Conservation (phyloP, 345 rosid genomes). For the Isatis tinctoria region DNA sequence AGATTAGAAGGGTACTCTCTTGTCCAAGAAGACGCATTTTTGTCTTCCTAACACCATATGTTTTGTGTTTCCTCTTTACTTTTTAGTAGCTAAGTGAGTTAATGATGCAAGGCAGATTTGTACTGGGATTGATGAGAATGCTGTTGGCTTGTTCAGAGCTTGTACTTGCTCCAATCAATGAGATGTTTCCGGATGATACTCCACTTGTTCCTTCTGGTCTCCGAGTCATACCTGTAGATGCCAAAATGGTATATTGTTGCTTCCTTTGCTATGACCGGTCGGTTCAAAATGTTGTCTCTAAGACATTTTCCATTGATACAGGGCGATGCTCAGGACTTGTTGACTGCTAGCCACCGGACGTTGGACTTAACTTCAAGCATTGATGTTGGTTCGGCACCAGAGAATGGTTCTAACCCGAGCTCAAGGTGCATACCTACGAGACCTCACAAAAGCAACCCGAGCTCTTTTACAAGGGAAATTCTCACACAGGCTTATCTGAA, state of each 20-base stretch:
- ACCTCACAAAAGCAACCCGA: too few relatives aligned
- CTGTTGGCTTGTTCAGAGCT: slow-evolving; percentile 90
- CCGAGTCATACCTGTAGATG: slow-evolving; percentile 81
- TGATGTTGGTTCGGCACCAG: slow-evolving; percentile 70
- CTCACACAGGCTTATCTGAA: too few relatives aligned
- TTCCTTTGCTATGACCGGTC: not conserved
- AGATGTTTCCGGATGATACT: slow-evolving; percentile 97
- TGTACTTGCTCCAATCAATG: slow-evolving; percentile 94
- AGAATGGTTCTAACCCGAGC: slow-evolving; percentile 37
- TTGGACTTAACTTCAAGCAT: slow-evolving; percentile 91
- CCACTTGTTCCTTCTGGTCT: slow-evolving; percentile 92
- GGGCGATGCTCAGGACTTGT: slow-evolving; percentile 57
- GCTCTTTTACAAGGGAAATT: too few relatives aligned
- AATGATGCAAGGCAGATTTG: slow-evolving; percentile 54
- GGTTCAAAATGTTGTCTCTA: not conserved
- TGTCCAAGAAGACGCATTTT: slow-evolving; percentile 85
- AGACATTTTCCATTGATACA: slow-evolving; percentile 20
- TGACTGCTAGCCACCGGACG: slow-evolving; percentile 51
- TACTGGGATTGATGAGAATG: slow-evolving; percentile 88
- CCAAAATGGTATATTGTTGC: slow-evolving; percentile 59
- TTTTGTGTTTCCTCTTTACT: not conserved
- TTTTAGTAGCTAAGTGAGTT: not conserved
- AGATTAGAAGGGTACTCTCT: slow-evolving; percentile 92
- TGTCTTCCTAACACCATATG: slow-evolving; percentile 25
- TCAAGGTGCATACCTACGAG: slow-evolving; percentile 81